Base-by-base conservation (phyloP, 352 stramenopile genomes). In the Phytophthora fragariae region DNA sequence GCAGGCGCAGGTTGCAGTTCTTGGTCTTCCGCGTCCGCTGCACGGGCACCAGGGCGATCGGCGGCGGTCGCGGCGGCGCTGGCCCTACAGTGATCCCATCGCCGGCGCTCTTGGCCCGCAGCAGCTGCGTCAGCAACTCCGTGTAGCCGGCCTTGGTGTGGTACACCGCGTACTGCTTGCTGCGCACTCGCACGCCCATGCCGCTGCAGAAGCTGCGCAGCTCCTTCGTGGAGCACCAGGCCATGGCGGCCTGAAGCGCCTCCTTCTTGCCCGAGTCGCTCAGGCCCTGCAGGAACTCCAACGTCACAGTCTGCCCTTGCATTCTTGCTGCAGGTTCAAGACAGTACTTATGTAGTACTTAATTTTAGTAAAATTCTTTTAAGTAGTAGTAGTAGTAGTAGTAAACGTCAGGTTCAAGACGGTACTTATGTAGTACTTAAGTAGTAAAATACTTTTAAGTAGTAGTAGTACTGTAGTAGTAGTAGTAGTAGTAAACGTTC, bases 1-100 rank as follows among this genome's bases (percentile, higher is more conserved):
- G 61, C 24, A 75, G 62, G n/a, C 68, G 54, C 14, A 75, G 49
- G 21, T 70, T 75, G 68, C 68, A 75, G 35, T 75, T 75, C 61
- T 75, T 75, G 35, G 68, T 70, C 61, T 70, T 75, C 21, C 68
- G 52, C 12, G 68, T 70, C 5, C 68, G 54, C 29, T 65, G 27
- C 19, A 65, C 49, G 11, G 61, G 46, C 31, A 47, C 47, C n/a
- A 62, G 27, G 14, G 56, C 54, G 11, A 72, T 37, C 9, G 57
- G 12, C 15, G 57, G 14, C 0, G 39, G n/a, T 0, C 14, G 21
- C 14, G 56, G 17, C 1, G 39, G 19, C 1, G 29, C 33, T 2
- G 50, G n/a, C 14, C 59, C 58, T 21, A 68, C 39, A 17, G 53
- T 49, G 29, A 66, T 31, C 9, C 62, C 62, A 31, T 72, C 61